Evolutionary conservation across 805 yeast species (phyloP), one percentile per base, ranked within the genome.

Genomic region (Suhomyces kilbournensis): DNA sequence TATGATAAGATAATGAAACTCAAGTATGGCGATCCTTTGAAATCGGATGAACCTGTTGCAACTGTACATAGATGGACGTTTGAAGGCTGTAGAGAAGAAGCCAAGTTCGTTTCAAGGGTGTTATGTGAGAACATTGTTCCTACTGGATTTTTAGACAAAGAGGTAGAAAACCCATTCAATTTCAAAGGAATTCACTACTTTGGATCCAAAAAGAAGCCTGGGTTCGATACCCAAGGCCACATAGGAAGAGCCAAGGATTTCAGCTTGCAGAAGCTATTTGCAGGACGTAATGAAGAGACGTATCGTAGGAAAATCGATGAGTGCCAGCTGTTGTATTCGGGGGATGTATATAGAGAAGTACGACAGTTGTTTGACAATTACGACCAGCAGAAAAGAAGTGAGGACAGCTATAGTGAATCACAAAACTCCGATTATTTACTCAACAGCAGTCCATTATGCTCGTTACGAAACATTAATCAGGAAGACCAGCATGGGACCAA

Each of bases 31-130:
- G n/a, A 38, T 7, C n/a, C 42, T 17, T 8, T 38, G 6, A 15
- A 8, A 38, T 15, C 22, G 8, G 19, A 38, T 2, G n/a, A 39
- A 2, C 66, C 66, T 1, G 62, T 70, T 1, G 42, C 48, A 5
- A 56, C 61, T 2, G 65, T 72, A 19, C 63, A 71, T 53, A 53
- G 76, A 47, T 74, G 78, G 78, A 58, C 59, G 14, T 51, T 70
- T 15, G 55, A 55, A 1, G 67, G 65, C 4, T 70, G 76, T 50
- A 53, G 61, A n/a, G 47, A 57, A 2, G 77, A 73, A 50, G 53
- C 58, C 17, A 52, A 61, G 7, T 58, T 65, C 43, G 65, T 68
- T 2, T 51, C 52, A 19, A 39, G 30, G 7, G 23, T 30, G 12
- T n/a, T 42, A 14, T 14, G 32, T 4, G 30, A 30, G 30, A n/a